phyloP scores from a whole-genome alignment of 305 asterid species.

The Rubia balearica region DNA sequence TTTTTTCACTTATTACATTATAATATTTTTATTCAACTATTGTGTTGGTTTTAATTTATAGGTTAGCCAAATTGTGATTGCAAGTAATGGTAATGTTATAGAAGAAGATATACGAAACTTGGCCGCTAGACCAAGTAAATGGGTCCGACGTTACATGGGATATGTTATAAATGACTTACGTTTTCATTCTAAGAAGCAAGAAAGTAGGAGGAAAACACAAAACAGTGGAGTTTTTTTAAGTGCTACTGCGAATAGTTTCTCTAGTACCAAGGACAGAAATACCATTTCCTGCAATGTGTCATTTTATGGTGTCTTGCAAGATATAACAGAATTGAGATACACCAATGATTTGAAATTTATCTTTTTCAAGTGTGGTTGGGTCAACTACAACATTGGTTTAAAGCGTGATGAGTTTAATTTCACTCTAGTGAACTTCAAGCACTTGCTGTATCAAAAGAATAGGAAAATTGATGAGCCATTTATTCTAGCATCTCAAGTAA shows the following conservation, averaged over 20 bases:
- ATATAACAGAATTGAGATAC: background rate
- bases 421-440: background rate
- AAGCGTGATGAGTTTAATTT: too few species aligned
- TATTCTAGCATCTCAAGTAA: background rate
- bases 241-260: background rate
- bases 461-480: background rate
- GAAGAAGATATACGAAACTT: background rate
- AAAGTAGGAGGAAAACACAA: background rate
- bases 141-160: background rate
- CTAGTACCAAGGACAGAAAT: background rate
- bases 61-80: background rate
- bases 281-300: too few species aligned
- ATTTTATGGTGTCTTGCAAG: background rate
- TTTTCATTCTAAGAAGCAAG: conserved; percentile 6
- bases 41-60: background rate
- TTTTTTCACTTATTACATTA: background rate
- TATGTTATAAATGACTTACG: conserved; percentile 5
- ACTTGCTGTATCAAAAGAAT: background rate
- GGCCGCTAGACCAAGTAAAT: background rate
- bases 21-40: too few species aligned
- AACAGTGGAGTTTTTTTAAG: background rate
- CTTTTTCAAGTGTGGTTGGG: background rate
- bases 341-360: background rate
- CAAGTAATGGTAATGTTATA: background rate
- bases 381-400: background rate